Base-by-base conservation (phyloP, 2,329 filamentous ascomycete genomes). In the Tolypocladium cylindrosporum region DNA sequence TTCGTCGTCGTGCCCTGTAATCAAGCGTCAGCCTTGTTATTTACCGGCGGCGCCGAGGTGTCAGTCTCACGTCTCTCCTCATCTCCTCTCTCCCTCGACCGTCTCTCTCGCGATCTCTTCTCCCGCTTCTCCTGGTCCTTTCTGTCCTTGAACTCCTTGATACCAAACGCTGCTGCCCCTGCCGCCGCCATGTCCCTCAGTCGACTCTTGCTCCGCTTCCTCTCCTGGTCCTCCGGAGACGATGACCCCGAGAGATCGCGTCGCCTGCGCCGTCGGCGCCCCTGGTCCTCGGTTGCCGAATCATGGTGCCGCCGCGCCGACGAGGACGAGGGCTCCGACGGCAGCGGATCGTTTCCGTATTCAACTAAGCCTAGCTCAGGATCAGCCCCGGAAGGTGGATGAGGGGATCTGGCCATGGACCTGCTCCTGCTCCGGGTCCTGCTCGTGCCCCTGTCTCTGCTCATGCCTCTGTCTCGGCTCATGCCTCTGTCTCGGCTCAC, bases 351-450 rank as follows among this genome's bases (percentile, higher is more conserved):
- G 68, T 75, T 77, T 64, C 84, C 84, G 76, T 87, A 87, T 71
- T 86, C 81, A 79, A 87, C 82, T 78, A 86, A 78, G 75, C 83
- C 84, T 84, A 86, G 75, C 75, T 85, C 82, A 76, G 78, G 79
- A 82, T 86, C 83, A 85, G 80, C 78, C 70, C 72, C 73, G 68
- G 74, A 73, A 70, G 79, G 77, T 65, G 77, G 77, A 73, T 77
- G 73, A 71, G 71, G 73, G 74, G 75, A 74, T 73, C 74, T 72
- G 74, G 77, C 74, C 67, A 71, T 70, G 72, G 81, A 82, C 73
- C 77, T 79, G 75, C 77, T 79, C 70, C 78, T 67, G 64, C 70
- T 72, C 54, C 67, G 63, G 61, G 69, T 74, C 66, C 69, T 53
- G 41, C 60, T 62, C 34, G 42, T 52, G 56, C 61, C 60, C 51